Conservation (phyloP, 169 alveolate genomes). For the Babesia ovata region DNA sequence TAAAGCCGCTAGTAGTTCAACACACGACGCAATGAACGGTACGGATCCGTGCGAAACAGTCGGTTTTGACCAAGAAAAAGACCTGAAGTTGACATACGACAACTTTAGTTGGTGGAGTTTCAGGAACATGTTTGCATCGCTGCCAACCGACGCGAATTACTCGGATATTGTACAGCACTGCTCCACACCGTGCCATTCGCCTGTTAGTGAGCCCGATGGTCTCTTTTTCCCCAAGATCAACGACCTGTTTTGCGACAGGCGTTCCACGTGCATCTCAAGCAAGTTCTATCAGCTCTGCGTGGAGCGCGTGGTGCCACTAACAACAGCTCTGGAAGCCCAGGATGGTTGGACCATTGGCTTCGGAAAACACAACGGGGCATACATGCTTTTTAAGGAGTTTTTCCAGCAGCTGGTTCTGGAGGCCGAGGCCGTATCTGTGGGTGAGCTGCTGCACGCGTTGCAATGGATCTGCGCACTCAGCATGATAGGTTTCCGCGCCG, state of each 20-base stretch:
- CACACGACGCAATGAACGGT: too few relatives aligned
- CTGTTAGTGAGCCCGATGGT: not conserved
- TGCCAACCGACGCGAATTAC: not conserved
- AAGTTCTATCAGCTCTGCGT: constrained; percentile 37
- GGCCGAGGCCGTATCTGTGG: constrained; percentile 22
- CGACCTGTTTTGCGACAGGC: not conserved
- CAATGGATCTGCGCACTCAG: constrained; percentile 64
- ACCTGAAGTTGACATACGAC: not conserved
- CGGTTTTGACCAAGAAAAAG: not conserved
- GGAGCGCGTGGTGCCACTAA: constrained; percentile 33
- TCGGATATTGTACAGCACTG: constrained; percentile 12
- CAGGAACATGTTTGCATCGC: not conserved
- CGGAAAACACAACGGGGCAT: constrained; percentile 28
- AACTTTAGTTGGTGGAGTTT: constrained; percentile 16
- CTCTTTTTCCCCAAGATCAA: not conserved
- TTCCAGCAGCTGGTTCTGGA: constrained; percentile 51
- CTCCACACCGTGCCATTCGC: not conserved
- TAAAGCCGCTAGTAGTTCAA: not conserved
- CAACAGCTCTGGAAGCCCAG: constrained; percentile 21
- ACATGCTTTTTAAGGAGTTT: constrained; percentile 57
- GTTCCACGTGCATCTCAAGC: constrained; percentile 12
- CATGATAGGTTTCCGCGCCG: constrained; percentile 46
- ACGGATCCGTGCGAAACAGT: too few relatives aligned
- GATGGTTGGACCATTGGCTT: constrained; percentile 68
- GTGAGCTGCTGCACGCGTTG: constrained; percentile 34